phyloP scores from a whole-genome alignment of 208 protist genomes.

The Crithidia acanthocephali region DNA sequence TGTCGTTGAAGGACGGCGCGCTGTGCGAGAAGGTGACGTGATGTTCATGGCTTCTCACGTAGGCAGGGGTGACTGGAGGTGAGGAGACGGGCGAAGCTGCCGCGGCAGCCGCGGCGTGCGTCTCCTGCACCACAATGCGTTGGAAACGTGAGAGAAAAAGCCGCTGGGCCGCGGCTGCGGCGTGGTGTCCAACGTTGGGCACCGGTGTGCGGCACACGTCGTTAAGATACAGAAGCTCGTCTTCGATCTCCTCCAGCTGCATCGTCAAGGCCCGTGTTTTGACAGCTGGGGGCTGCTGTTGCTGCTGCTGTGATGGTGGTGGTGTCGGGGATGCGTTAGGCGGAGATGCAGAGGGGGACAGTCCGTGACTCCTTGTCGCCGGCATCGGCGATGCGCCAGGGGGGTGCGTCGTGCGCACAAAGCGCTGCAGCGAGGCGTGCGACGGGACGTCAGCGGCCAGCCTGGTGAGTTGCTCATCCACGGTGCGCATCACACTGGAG shows the following conservation, averaged over 20 bases:
- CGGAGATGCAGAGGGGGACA: background rate
- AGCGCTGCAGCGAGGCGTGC: slow-evolving; percentile 5
- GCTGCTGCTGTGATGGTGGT: background rate
- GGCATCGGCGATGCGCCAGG: too few relatives aligned
- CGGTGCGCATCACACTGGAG: slow-evolving; percentile 29
- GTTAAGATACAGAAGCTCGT: slow-evolving; percentile 87
- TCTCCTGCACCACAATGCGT: slow-evolving; percentile 13
- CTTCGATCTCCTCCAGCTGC: slow-evolving; percentile 77
- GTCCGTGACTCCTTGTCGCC: background rate
- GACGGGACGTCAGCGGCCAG: slow-evolving; percentile 45
- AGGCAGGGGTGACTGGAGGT: background rate
- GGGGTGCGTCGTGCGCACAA: background rate
- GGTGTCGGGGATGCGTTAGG: background rate
- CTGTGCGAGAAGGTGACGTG: background rate
- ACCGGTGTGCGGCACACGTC: slow-evolving; percentile 68
- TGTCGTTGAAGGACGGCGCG: background rate
- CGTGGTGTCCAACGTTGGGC: slow-evolving; percentile 19
- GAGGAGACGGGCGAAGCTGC: background rate
- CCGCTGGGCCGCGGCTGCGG: slow-evolving; percentile 17
- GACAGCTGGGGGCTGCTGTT: background rate
- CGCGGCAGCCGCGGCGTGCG: background rate
- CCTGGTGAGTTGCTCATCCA: slow-evolving; percentile 38
- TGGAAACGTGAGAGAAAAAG: slow-evolving; percentile 35
- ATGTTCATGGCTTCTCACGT: background rate
- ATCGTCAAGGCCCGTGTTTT: background rate